Base-by-base conservation (phyloP, 2,329 filamentous ascomycete genomes). In the Fusarium cicatricum region DNA sequence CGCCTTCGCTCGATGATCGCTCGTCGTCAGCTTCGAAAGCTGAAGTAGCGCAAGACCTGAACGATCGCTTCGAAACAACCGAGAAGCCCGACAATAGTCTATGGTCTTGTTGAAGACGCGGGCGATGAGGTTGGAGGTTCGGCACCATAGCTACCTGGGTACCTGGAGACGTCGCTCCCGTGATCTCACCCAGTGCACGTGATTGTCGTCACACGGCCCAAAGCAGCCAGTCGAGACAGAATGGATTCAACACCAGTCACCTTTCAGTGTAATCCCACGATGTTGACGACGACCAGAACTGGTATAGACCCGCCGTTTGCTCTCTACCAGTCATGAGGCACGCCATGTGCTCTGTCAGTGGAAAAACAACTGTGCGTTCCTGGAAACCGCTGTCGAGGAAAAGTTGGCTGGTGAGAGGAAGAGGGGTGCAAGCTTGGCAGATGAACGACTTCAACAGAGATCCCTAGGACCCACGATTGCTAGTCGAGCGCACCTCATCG, bases 1-100 rank as follows among this genome's bases (percentile, higher is more conserved):
- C 66, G 46, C 65, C 66, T 62, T 72, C 68, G 47, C 72, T 76
- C 36, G 75, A 79, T 28, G 86, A 89, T 55, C 79, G 80, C 71
- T 90, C 87, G 83, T 90, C 87, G 78, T 90, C 87, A 62, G 87
- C 87, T 73, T 89, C 85, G 62, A 88, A 87, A 19, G 83, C 84
- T 11, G 86, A 87, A 6, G 85, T 83, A 23, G 70, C 54, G 67
- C 83, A 82, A 31, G 85, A 89, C 61, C 75, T 78, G 59, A 82
- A 78, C 3, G 85, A 87, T 39, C 75, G 76, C 72, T 85, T 87
- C 55, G 84, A 84, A 19, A 76, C 72, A 68, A 77, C 72, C 36
- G 81, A 84, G 33, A 82, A 74, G 40, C 78, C 75, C 23, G 82
- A 84, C 68, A 78, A 78, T 58, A 80, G 77, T 64, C 79, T 70